phyloP scores from a whole-genome alignment of 768 basidiomycete genomes.

The Leccinum pellstonianum region DNA sequence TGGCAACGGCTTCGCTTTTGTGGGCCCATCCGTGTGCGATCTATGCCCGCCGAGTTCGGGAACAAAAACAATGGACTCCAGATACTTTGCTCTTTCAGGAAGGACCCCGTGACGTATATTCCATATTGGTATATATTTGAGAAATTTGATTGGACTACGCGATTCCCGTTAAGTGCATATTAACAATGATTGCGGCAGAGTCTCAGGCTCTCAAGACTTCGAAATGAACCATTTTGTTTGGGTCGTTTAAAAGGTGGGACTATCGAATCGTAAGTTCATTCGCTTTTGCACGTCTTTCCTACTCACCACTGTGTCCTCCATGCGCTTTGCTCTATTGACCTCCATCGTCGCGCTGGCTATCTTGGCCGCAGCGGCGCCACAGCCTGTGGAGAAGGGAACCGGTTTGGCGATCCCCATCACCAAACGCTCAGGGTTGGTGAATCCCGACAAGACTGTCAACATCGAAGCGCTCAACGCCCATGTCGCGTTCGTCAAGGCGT shows the following conservation, averaged over 20 bases:
- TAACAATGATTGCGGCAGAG: not conserved
- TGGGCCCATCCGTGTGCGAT: not conserved
- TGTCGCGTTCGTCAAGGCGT: slow-evolving; percentile 6
- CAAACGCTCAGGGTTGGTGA: slow-evolving; percentile 6
- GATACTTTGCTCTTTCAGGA: not conserved
- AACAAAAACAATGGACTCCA: not conserved
- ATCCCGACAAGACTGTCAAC: slow-evolving; percentile 9
- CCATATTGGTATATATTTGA: too few species aligned
- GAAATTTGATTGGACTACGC: not conserved
- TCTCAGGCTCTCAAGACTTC: not conserved
- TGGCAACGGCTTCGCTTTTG: not conserved
- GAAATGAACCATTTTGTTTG: not conserved
- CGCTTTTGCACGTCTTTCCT: not conserved
- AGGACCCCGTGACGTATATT: not conserved
- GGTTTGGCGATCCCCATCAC: slow-evolving; percentile 10
- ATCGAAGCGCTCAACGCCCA: slow-evolving; percentile 8
- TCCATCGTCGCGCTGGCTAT: slow-evolving; percentile 8
- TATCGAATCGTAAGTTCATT: not conserved
- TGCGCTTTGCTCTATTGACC: not conserved
- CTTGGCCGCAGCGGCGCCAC: slow-evolving; percentile 10
- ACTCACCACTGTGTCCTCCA: not conserved
- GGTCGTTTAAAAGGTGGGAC: not conserved
- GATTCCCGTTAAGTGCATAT: not conserved
- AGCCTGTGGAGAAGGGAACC: not conserved
- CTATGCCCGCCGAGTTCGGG: not conserved